phyloP scores from a whole-genome alignment of 148 eudicot genomes.

The Pharnaceum exiguum region DNA sequence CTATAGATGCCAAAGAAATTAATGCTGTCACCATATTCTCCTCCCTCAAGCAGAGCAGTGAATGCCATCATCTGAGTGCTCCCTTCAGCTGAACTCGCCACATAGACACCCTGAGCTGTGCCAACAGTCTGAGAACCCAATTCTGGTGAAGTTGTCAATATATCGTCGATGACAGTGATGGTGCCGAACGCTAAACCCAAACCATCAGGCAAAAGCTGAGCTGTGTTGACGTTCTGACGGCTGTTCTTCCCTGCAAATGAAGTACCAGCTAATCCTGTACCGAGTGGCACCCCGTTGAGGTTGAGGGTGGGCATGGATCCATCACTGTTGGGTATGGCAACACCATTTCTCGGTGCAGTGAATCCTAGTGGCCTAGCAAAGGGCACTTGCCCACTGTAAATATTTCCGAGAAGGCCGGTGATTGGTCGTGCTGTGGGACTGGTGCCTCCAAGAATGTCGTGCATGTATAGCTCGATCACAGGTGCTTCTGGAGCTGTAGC shows the following conservation, averaged over 20 bases:
- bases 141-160: constrained; percentile 69
- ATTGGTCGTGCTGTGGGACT: constrained; percentile 91
- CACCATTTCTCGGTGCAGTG: constrained; percentile 57
- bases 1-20: constrained; percentile 87
- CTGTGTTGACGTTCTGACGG: constrained; percentile 17
- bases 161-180: constrained; percentile 90
- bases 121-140: constrained; percentile 72
- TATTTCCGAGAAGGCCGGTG: constrained; percentile 86
- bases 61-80: constrained; percentile 88
- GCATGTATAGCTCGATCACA: constrained; percentile 76
- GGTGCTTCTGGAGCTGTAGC: constrained; percentile 32
- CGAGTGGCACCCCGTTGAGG: constrained; percentile 71
- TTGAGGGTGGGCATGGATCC: constrained; percentile 78
- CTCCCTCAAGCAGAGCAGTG: constrained; percentile 93
- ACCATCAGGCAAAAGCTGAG: constrained; percentile 83
- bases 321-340: constrained; percentile 82
- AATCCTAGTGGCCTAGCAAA: constrained; percentile 91
- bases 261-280: constrained; percentile 86
- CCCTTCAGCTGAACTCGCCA: constrained; percentile 86
- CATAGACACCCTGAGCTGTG: constrained; percentile 84
- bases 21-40: constrained; percentile 92
- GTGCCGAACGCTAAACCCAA: constrained; percentile 91
- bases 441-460: constrained; percentile 85
- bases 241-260: constrained; percentile 55
- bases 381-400: constrained; percentile 94